phyloP scores from a whole-genome alignment of 139 green algal genomes.

The Chlorella sorokiniana region DNA sequence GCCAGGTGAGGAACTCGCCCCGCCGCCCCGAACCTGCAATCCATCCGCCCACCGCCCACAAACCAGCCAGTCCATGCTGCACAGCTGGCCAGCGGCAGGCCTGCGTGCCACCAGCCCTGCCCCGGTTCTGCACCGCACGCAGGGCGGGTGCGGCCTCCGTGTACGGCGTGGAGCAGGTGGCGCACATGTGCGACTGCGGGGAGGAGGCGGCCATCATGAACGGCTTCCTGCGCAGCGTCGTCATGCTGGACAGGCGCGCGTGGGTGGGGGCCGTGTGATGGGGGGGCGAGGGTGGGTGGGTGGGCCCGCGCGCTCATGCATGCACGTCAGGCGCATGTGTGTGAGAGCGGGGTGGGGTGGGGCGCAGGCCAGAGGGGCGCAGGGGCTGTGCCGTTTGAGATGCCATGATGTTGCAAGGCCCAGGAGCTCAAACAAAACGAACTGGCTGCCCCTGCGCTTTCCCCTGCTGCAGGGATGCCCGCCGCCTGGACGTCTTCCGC shows the following conservation, averaged over 20 bases:
- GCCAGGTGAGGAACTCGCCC: constrained; percentile 57
- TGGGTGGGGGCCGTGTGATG: background rate
- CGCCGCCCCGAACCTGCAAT: too few species aligned
- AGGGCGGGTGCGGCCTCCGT: constrained; percentile 64
- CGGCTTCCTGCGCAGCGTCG: constrained; percentile 52
- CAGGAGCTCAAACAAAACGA: too few species aligned
- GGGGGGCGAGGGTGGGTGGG: background rate
- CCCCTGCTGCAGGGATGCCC: constrained; percentile 45
- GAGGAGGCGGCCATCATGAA: constrained; percentile 73
- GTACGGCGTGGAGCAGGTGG: constrained; percentile 56
- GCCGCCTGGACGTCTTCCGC: constrained; percentile 50
- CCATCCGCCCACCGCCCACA: too few species aligned
- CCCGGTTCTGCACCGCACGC: background rate
- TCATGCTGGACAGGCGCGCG: constrained; percentile 56
- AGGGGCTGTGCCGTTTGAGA: too few species aligned
- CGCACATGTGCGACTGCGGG: constrained; percentile 73
- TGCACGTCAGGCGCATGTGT: too few species aligned
- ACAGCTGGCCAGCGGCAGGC: background rate
- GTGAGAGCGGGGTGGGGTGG: background rate
- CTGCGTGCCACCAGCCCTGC: background rate
- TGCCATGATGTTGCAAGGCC: too few species aligned
- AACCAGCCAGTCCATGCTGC: too few species aligned
- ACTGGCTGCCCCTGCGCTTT: background rate
- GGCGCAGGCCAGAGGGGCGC: background rate
- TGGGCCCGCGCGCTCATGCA: too few species aligned